Evolutionary conservation across 2,329 filamentous ascomycete species (phyloP), one percentile per base, ranked within the genome.

Genomic region (Xylaria sp.): DNA sequence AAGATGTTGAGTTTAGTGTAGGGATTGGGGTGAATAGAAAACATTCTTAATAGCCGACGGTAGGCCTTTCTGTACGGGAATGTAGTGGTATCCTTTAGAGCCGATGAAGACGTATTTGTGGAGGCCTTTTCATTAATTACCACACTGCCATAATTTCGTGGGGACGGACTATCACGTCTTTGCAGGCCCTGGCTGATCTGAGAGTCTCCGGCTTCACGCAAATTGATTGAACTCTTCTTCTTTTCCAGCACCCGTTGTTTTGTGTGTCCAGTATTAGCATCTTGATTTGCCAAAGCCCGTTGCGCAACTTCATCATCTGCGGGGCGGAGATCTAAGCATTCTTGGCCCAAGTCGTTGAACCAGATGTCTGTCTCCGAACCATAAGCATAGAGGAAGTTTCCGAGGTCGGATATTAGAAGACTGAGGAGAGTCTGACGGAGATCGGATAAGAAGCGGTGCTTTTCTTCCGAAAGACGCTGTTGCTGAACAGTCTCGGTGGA

Each of bases 331-430:
- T 90, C 87, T 61, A 90, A 88, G 76, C 88, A 90, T 71, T 90
- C 83, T 73, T 90, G 87, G 2, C 89, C 88, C 6, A 94, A 79
- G 15, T 88, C 87, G 61, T 88, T 85, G 73, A 97, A 96, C 92
- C 95, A 97, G 3, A 85, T 85, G 78, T 98, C 96, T 0, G 95
- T 98, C 81, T 99, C 96, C 49, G 94, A 97, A 3, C 96, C 96
- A 59, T 88, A 88, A n/a, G 90, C 89, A 79, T 97, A 96, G 1
- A 97, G 91, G 36, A 93, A 88, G 48, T 91, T 94, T 6, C 94
- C 94, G 4, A 98, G 85, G 78, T 99, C 96, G 59, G 95, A 98
- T 31, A 98, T 82, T 1, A 98, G 82, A 20, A 99, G 84, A 71
- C 93, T 94, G 1, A 91, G 95, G 46, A 98, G 82, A 0, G 90